Base-by-base conservation (phyloP, 2,329 filamentous ascomycete genomes). In the Orbilia quercus region DNA sequence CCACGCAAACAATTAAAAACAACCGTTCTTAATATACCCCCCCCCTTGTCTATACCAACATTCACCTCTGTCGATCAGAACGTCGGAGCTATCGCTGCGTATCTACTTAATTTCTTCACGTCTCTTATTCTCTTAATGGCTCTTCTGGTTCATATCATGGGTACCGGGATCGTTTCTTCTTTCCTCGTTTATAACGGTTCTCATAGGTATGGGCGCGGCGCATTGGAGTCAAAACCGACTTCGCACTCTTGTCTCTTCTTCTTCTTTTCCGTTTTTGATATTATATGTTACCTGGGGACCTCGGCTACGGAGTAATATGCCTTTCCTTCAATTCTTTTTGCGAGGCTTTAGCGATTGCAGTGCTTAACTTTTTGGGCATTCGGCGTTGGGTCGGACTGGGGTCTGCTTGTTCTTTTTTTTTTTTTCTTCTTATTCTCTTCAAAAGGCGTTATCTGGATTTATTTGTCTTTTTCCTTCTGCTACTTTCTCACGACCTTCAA, bases 71-170 rank as follows among this genome's bases (percentile, higher is more conserved):
- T 67, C 63, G 63, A 67, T 60, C 55, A 71, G 57, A 58, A 58
- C 59, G 50, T 64, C 66, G 53, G 47, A 58, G 47, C 69, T 38
- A 66, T 36, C 48, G 48, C 63, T 57, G 60, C 48, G 50, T 62
- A 48, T 74, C 57, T 45, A 67, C 62, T 55, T 69, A 57, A 53
- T 69, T n/a, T 75, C 60, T 65, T 28, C 50, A 79, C 79, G 63
- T 44, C 36, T 63, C 71, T 66, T n/a, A n/a, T n/a, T 69, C 47
- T 50, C 44, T 57, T 54, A 59, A 69, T 76, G 64, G 47, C 57
- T 67, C 73, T 75, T 73, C 45, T 44, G 63, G 62, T 77, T 75
- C 71, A 75, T 75, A 69, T 76, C 71, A 74, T 53, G 70, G 73
- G 64, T 72, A 45, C 62, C 55, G 48, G 59, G 62, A 67, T 63